Evolutionary conservation across 2,329 filamentous ascomycete species (phyloP).

Genomic region (Verticillium dahliae): DNA sequence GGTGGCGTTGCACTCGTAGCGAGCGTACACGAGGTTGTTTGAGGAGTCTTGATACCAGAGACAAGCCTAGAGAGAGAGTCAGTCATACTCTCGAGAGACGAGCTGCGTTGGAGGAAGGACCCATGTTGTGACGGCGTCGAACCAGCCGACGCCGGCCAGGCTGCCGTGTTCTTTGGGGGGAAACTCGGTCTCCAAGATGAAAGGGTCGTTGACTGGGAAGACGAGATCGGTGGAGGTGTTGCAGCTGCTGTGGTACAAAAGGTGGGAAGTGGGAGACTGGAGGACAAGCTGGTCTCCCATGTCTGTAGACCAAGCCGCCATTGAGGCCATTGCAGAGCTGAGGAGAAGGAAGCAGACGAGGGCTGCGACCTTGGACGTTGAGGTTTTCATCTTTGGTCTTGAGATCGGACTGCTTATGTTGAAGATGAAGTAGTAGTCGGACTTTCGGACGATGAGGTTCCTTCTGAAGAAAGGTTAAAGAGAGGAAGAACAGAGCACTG

Average conservation of each 20-base stretch:
- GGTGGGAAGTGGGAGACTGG: conserved; percentile 26
- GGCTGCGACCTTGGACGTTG: background rate
- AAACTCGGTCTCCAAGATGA: background rate
- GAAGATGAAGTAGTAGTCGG: too few species aligned
- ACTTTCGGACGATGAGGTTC: too few species aligned
- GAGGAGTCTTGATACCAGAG: conserved; percentile 7
- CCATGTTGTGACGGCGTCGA: background rate
- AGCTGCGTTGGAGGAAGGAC: background rate
- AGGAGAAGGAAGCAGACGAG: conserved; percentile 7
- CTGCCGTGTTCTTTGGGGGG: background rate
- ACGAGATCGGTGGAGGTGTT: conserved; percentile 21
- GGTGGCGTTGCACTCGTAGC: conserved; percentile 24
- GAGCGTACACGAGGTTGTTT: conserved; percentile 6
- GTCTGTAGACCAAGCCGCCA: conserved; percentile 28
- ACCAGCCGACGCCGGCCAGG: conserved; percentile 1
- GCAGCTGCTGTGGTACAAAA: conserved; percentile 27
- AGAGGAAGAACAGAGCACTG: background rate
- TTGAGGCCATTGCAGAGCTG: conserved; percentile 15
- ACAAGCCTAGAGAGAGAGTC: conserved; percentile 5
- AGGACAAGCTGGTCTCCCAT: conserved; percentile 25
- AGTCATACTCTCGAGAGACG: background rate
- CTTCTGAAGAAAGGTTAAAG: background rate
- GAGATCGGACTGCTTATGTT: too few species aligned
- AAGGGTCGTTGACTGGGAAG: conserved; percentile 22
- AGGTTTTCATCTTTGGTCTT: background rate